phyloP scores from a whole-genome alignment of 257 asterid genomes.

The Echium plantagineum region DNA sequence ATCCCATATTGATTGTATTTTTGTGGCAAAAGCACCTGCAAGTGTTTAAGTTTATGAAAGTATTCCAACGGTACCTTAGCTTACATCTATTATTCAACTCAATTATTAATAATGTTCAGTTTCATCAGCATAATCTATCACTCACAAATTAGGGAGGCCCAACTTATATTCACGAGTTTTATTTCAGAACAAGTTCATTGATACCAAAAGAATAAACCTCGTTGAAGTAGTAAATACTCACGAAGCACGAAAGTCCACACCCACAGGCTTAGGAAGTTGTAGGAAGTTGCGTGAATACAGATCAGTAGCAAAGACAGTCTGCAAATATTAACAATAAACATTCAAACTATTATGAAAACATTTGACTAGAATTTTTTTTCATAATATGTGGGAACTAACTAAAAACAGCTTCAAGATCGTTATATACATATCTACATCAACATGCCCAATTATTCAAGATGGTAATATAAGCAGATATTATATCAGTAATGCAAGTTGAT shows the following conservation, averaged over 20 bases:
- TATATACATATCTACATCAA: no score
- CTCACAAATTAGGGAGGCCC: not conserved
- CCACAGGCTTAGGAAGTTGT: constrained; percentile 87
- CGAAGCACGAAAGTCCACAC: constrained; percentile 97
- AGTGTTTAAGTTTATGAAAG: not conserved
- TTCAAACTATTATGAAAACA: not conserved
- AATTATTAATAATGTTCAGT: not conserved
- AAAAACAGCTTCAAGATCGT: not conserved
- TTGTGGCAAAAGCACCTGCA: constrained; percentile 96
- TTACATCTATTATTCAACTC: not conserved
- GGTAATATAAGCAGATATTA: not conserved
- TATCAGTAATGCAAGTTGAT: not conserved
- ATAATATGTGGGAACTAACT: not conserved
- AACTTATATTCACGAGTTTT: no score
- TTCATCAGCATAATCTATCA: not conserved
- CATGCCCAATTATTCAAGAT: not conserved
- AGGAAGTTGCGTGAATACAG: constrained; percentile 75
- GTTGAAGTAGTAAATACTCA: constrained; percentile 30
- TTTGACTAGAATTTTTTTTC: not conserved
- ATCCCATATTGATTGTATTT: constrained; percentile 84
- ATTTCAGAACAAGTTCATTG: not conserved
- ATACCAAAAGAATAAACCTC: not conserved
- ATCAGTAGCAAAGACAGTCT: constrained; percentile 87
- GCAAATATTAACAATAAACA: constrained; percentile 16
- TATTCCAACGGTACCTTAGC: not conserved